Base-by-base conservation (phyloP, 495 filamentous ascomycete genomes). In the Pyrenula massariospora region DNA sequence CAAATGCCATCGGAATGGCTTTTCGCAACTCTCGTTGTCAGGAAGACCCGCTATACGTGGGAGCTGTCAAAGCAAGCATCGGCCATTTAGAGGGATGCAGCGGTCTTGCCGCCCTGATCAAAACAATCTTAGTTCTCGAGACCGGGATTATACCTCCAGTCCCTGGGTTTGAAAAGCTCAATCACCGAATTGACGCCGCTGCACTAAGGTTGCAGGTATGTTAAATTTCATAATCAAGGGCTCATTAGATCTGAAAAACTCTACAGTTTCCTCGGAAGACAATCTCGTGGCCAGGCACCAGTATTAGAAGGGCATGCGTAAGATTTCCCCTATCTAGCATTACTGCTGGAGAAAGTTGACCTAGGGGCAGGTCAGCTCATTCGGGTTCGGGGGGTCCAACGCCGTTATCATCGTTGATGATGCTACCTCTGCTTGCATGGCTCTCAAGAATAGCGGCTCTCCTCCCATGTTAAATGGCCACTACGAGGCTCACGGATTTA, bases 41-140 rank as follows among this genome's bases (percentile, higher is more conserved):
- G 8, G 50, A 52, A 24, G 22, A 24, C 20, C 60, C 60, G 0
- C 58, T 62, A 3, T 36, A 56, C 15, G 66, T 71, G 3, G 68
- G 68, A 2, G 65, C 67, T 0, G 54, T 75, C 21, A 73, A 75
- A 54, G 60, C 71, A 1, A 75, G 73, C 49, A 56, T 75, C 22
- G 72, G 72, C 0, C 72, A 73, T 54, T 48, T 59, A 12, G 57
- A 67, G 61, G 64, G 62, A 52, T 19, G 50, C 11, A 59, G 53
- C 60, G 56, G 63, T 42, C 5, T 58, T 59, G 56, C 67, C 2
- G 63, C 56, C 1, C 8, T 52, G 8, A 24, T 69, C 55, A 71
- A 71, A 50, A 58, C 57, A 8, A 47, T 64, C n/a, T 53, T 67
- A 11, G 58, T 58, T 49, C 53, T 67, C 3, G 65, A 69, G 48